Evolutionary conservation across 2,329 filamentous ascomycete genomes (phyloP).

Genomic region (Colletotrichum graminicola): DNA sequence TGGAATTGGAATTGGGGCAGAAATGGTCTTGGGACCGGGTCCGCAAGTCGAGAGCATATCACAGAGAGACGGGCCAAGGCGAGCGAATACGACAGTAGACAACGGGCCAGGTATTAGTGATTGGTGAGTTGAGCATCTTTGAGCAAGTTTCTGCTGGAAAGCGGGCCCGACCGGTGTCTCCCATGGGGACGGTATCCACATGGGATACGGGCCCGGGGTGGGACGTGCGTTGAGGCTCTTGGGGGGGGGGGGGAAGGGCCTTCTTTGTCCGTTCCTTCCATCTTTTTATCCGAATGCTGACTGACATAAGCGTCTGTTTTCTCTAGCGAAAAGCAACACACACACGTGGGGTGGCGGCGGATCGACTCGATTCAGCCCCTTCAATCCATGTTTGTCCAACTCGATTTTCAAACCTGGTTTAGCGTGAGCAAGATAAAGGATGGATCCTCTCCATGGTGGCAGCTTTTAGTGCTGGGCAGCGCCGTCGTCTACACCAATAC

Average conservation of each 20-base stretch:
- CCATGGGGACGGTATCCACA: neutral
- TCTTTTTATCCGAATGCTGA: neutral
- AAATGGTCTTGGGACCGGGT: neutral
- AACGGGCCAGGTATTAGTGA: neutral
- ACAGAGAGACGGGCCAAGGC: neutral
- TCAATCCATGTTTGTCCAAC: neutral
- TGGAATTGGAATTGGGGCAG: neutral
- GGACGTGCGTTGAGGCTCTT: constrained; percentile 28
- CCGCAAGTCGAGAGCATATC: neutral
- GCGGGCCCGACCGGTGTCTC: constrained; percentile 8
- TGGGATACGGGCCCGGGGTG: constrained; percentile 1
- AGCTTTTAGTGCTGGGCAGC: neutral
- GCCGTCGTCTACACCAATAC: neutral
- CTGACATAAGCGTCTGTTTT: neutral
- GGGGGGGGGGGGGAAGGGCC: neutral
- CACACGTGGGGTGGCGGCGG: neutral
- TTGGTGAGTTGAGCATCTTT: constrained; percentile 51
- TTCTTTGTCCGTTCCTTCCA: no score
- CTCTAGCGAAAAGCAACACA: neutral
- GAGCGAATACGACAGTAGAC: neutral
- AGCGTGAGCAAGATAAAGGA: constrained; percentile 37
- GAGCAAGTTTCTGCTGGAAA: constrained; percentile 51
- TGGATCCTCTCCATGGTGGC: neutral
- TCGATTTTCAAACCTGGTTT: neutral
- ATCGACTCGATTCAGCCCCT: neutral